Evolutionary conservation across 2,329 filamentous ascomycete genomes (phyloP), one percentile per base, ranked within the genome.

Genomic region (Myriangium duriaei): DNA sequence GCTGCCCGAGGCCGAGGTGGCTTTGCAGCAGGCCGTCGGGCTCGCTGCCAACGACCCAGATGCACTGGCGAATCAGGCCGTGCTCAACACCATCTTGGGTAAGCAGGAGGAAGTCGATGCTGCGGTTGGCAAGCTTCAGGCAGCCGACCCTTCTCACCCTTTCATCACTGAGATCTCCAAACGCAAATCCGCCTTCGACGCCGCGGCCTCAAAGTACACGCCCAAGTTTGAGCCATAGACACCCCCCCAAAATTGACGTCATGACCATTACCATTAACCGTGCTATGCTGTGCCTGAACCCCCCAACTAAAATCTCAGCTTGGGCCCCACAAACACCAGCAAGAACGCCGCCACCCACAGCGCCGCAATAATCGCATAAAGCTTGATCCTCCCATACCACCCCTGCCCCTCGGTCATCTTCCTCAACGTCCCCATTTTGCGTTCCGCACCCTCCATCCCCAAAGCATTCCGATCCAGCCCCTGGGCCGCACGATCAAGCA

Each of bases 151-250:
- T 34, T 30, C 29, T 2, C 86, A 95, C 59, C 63, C 74, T 21
- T 67, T 91, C 44, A 58, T 95, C 41, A 57, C 61, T 29, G 87
- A 94, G 50, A 62, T 93, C 49, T 70, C 76, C 52, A 83, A 85
- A 62, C 96, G 94, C 77, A 84, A 76, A 58, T 72, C 69, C n/a
- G 62, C 86, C 41, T 96, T 96, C 55, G 84, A 93, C 58, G 77
- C 77, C 51, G 87, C 87, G 10, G 83, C 82, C 13, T 69, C 74
- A 16, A 96, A 93, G 64, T 96, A 91, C 61, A 79, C 75, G 47
- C 73, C 87, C 21, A 94, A 88, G 67, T 84, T 85, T 45, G 69
- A 77, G 44, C 68, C 71, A 44, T 74, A 39, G 36, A 33, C 15
- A 26, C 3, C n/a, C n/a, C n/a, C n/a, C n/a, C n/a, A n/a, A n/a